Base-by-base conservation (phyloP, 352 stramenopile species). In the Globisporangium camurandrum region DNA sequence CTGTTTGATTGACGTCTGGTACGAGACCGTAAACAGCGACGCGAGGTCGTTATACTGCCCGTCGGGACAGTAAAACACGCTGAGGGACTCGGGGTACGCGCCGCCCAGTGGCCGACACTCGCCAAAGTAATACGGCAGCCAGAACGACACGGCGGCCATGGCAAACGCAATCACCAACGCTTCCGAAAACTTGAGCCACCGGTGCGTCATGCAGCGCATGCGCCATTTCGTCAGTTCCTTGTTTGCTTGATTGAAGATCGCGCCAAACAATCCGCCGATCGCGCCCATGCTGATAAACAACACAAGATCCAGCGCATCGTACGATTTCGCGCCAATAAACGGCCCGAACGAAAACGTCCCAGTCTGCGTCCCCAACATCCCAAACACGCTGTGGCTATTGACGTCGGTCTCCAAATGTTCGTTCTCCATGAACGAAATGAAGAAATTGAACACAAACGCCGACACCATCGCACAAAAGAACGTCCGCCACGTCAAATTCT, bases 1-100 rank as follows among this genome's bases (percentile, higher is more conserved):
- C 65, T 98, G 90, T 56, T 97, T 96, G 71, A 96, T 95, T 37
- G 84, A 96, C 8, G 87, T 96, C 56, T 97, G 93, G 50, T 95
- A 94, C 22, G 97, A 92, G 8, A 95, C 91, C 10, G 98, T 97
- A 50, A 98, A 98, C 2, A 98, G 76, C 52, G 88, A 97, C 11
- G 95, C 96, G 34, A 99, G 77, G 67, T 98, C 93, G 58, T 99
- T 99, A 76, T 97, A 98, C 47, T 98, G 71, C 41, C 92, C 96
- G 5, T 96, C 80, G 1, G 86, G 80, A 58, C 96, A 99, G 59
- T 97, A 95, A 54, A 98, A 96, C 24, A 71, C 84, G 14, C 97
- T 91, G 3, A 99, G 71, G 23, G 62, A 73, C 30, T 86, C 68
- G n/a, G 49, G 71, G 61, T 90, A 93, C 12, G 75, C 64, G 7